A percentile compares a stretch with the other conserved stretches of the same genome.
These are phyloP conservation scores for Mercurialis annua DNA, from an alignment of 345 rosid genomes.

Conservation along the genomic window DNA sequence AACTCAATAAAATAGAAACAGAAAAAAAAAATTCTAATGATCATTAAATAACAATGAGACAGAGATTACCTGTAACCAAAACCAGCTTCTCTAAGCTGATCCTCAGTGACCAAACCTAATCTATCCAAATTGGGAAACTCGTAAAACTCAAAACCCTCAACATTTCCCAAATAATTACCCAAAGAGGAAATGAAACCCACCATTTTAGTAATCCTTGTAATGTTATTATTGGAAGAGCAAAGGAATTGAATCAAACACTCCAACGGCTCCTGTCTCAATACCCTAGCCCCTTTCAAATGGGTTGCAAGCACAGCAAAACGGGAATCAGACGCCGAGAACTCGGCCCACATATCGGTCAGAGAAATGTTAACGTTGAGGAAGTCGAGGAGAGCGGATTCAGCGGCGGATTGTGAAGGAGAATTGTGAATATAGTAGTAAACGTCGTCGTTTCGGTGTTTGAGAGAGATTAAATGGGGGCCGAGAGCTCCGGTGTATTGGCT, in stretches of 20 bases:
- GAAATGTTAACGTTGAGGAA: slow-evolving; percentile 63
- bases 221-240: slow-evolving; percentile 91
- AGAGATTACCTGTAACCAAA: slow-evolving; percentile 80
- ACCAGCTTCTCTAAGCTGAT: slow-evolving; percentile 70
- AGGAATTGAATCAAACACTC: slow-evolving; percentile 88
- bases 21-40: neutral
- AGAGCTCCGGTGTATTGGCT: slow-evolving; percentile 69
- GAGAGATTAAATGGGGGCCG: slow-evolving; percentile 72
- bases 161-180: slow-evolving; percentile 56
- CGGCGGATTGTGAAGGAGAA: slow-evolving; percentile 42
- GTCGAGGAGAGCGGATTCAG: slow-evolving; percentile 60
- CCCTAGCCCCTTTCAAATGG: slow-evolving; percentile 73
- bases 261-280: slow-evolving; percentile 83
- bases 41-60: neutral
- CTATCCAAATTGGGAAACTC: slow-evolving; percentile 78
- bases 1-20: neutral
- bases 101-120: slow-evolving; percentile 59
- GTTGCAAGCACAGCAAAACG: slow-evolving; percentile 64
- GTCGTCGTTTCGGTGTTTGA: slow-evolving; percentile 54
- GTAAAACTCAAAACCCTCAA: slow-evolving; percentile 69
- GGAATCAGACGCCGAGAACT: slow-evolving; percentile 57
- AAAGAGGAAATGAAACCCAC: slow-evolving; percentile 68
- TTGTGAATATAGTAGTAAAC: slow-evolving; percentile 53
- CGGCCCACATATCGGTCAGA: slow-evolving; percentile 54
- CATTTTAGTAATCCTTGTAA: slow-evolving; percentile 86